Evolutionary conservation across 352 stramenopile genomes (phyloP).

Genomic region (Nothophytophthora sp.): DNA sequence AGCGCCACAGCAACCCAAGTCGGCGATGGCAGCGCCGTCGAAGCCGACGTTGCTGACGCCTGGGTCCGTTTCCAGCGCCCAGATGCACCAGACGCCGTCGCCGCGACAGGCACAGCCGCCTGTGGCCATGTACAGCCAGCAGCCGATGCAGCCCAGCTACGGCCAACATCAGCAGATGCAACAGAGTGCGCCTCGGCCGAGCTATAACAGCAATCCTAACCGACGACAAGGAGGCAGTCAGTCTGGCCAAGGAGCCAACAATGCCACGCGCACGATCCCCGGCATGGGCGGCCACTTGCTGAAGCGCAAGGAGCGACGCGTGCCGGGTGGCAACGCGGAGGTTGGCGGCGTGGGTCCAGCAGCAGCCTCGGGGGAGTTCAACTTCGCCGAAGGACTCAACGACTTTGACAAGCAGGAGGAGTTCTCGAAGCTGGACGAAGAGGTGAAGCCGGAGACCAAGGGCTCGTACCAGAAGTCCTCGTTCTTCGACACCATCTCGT

Average conservation of each 20-base stretch:
- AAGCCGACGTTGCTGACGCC: conserved; percentile 57
- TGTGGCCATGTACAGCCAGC: no score
- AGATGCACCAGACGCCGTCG: conserved; percentile 27
- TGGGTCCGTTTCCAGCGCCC: conserved; percentile 44
- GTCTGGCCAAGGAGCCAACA: conserved; percentile 14
- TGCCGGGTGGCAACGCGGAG: conserved; percentile 33
- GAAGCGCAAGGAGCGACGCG: conserved; percentile 76
- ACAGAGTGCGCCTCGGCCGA: conserved; percentile 4
- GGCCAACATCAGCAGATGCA: conserved; percentile 6
- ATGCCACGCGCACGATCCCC: conserved; percentile 57
- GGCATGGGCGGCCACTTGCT: conserved; percentile 84
- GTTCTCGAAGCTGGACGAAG: conserved; percentile 66
- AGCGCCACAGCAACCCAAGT: no score
- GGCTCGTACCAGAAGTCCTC: conserved; percentile 88
- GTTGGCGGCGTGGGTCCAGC: conserved; percentile 8
- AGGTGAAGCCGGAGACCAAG: conserved; percentile 37
- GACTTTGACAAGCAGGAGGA: conserved; percentile 84
- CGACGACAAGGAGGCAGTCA: conserved; percentile 19
- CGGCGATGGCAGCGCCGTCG: no score
- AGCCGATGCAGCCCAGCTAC: no score
- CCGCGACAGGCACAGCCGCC: no score
- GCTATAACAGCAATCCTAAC: conserved; percentile 13
- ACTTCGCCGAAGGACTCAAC: conserved; percentile 64
- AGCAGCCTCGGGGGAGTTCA: conserved; percentile 56
- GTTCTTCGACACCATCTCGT: conserved; percentile 92